Percentiles rank a stretch among this genome's conserved stretches.
Evolutionary conservation across 164 flowering plant genomes (phyloP).

Genomic region (Annona squamosa): DNA sequence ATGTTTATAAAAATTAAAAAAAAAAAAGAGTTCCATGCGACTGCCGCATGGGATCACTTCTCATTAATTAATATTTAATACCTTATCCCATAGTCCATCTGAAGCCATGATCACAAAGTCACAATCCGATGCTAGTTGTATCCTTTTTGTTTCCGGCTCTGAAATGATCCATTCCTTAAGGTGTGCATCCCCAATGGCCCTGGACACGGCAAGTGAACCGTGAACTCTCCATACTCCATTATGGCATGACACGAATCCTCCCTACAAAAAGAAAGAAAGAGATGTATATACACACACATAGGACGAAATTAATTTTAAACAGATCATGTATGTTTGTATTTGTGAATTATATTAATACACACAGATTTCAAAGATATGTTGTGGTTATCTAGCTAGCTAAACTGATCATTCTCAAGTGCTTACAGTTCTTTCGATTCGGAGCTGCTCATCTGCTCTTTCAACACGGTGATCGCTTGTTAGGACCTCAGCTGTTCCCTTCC

Average conservation of each 20-base stretch:
- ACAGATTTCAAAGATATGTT: no score
- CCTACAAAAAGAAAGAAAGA: slow-evolving; percentile 21
- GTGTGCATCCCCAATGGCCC: slow-evolving; percentile 49
- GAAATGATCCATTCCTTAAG: slow-evolving; percentile 47
- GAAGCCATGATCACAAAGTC: slow-evolving; percentile 54
- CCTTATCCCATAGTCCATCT: slow-evolving; percentile 73
- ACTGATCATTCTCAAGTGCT: slow-evolving; percentile 8
- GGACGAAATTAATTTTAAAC: no score
- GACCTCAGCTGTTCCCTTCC: slow-evolving; percentile 34
- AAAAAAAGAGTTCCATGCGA: no score
- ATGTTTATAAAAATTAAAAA: no score
- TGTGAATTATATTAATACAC: no score
- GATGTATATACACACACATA: background rate
- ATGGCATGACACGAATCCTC: slow-evolving; percentile 34
- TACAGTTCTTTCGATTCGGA: slow-evolving; percentile 46
- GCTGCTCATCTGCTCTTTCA: slow-evolving; percentile 51
- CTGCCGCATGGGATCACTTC: no score
- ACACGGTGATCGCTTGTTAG: slow-evolving; percentile 43
- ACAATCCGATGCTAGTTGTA: slow-evolving; percentile 29
- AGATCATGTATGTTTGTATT: no score
- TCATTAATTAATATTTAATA: slow-evolving; percentile 4
- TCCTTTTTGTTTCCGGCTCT: slow-evolving; percentile 36
- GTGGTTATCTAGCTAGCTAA: no score
- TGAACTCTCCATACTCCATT: slow-evolving; percentile 54
- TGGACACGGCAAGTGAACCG: slow-evolving; percentile 52